Percentiles rank a stretch among this genome's conserved stretches.
These are phyloP conservation scores for Dalechampia spathulata DNA, from an alignment of 441 rosid genomes.

Conservation along the genomic window DNA sequence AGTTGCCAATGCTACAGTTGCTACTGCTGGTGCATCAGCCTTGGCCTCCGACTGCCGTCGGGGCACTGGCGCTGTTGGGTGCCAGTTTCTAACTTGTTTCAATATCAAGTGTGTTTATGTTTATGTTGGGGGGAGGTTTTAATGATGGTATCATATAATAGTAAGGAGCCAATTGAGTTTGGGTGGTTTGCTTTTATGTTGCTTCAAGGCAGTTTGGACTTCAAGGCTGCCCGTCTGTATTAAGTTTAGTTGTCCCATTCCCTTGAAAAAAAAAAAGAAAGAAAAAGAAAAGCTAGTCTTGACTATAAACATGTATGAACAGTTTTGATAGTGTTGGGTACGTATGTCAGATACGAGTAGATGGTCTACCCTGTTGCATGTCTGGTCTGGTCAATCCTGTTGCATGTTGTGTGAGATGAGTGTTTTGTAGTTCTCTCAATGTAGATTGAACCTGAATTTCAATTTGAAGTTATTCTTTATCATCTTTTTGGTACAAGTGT, in stretches of 20 bases:
- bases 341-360: slow-evolving; percentile 1
- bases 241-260: too few species aligned
- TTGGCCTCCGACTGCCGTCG: slow-evolving; percentile 37
- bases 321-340: slow-evolving; percentile 28
- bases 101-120: slow-evolving; percentile 33
- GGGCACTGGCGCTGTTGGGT: slow-evolving; percentile 38
- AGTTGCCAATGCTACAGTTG: slow-evolving; percentile 24
- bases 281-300: slow-evolving; percentile 14
- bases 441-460: slow-evolving; percentile 15
- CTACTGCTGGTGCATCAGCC: slow-evolving; percentile 29
- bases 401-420: slow-evolving; percentile 11
- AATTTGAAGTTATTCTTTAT: not conserved
- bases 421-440: slow-evolving; percentile 15
- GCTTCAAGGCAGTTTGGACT: slow-evolving; percentile 18
- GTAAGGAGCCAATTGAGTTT: slow-evolving; percentile 17
- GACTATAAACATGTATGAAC: slow-evolving; percentile 25
- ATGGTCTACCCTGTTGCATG: slow-evolving; percentile 4
- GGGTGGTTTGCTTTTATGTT: slow-evolving; percentile 24
- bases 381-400: slow-evolving; percentile 6
- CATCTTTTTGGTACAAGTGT: too few species aligned
- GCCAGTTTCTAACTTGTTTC: slow-evolving; percentile 47
- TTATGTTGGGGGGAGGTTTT: slow-evolving; percentile 24
- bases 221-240: slow-evolving; percentile 15
- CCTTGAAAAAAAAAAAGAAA: too few species aligned
- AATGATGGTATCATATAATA: slow-evolving; percentile 19